Conservation (phyloP, 2,329 filamentous ascomycete species). For the Alternaria consortialis region DNA sequence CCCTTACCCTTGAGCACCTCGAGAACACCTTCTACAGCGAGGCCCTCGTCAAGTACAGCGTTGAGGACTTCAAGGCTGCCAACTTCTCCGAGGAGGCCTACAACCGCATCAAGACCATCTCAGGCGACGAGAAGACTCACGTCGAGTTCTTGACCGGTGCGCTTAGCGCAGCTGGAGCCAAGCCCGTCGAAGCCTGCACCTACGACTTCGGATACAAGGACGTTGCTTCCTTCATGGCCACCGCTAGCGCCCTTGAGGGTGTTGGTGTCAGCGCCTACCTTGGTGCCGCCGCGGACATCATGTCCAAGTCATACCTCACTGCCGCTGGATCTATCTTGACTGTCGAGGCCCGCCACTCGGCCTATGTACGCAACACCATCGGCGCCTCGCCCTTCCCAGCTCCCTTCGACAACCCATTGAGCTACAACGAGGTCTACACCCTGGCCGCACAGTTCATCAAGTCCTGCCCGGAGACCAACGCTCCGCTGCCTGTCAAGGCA, state of each 20-base stretch:
- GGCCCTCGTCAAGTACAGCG: conserved; percentile 65
- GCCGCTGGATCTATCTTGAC: conserved; percentile 70
- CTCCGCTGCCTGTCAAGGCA: conserved; percentile 66
- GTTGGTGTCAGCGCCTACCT: conserved; percentile 69
- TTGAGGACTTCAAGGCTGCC: conserved; percentile 34
- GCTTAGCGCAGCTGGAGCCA: conserved; percentile 56
- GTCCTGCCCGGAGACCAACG: conserved; percentile 64
- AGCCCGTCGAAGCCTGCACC: conserved; percentile 62
- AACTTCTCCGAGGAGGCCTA: conserved; percentile 60
- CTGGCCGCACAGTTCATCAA: conserved; percentile 71
- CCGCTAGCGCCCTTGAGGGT: conserved; percentile 63
- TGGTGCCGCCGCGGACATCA: conserved; percentile 67
- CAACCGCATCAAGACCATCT: conserved; percentile 65
- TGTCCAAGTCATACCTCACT: conserved; percentile 66
- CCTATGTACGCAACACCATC: conserved; percentile 65
- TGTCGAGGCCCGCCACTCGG: conserved; percentile 70
- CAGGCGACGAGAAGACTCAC: conserved; percentile 66
- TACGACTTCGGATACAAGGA: conserved; percentile 65
- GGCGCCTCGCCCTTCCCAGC: conserved; percentile 64
- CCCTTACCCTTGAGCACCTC: conserved; percentile 56
- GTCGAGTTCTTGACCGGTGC: conserved; percentile 64
- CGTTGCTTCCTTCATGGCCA: conserved; percentile 61
- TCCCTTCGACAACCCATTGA: conserved; percentile 68
- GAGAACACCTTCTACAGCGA: conserved; percentile 71
- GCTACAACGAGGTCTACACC: conserved; percentile 68